Evolutionary conservation across 208 protist species (phyloP), one percentile per base, ranked within the genome.

Genomic region (Leptomonas pyrrhocoris): DNA sequence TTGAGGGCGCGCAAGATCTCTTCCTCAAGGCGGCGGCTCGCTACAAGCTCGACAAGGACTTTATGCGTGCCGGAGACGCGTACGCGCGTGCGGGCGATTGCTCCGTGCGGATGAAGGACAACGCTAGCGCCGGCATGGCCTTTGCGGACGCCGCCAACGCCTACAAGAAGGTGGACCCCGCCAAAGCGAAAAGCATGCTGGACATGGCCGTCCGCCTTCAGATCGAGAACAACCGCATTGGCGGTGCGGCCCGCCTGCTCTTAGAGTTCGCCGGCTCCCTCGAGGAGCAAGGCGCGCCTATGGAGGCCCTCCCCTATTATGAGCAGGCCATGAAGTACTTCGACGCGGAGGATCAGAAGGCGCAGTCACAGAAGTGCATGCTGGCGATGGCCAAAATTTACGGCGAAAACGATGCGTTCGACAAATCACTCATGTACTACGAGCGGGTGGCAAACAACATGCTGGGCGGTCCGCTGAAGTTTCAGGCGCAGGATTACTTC

Each of bases 401-500:
- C 69, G 89, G 82, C 43, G 79, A 88, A 53, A 81, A 88, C 28
- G 86, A 93, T 63, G 61, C 86, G 34, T 97, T 87, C 74, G 89
- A 89, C 48, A 85, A 94, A 73, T 80, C 90, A 13, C 74, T 96
- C 61, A 79, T 81, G 67, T 83, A 88, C 57, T 97, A 90, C 76
- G 94, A 97, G 74, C 80, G 81, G 36, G 63, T 89, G 30, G 89
- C 83, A 7, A 82, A 76, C 58, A 73, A 75, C 42, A 87, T 84
- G 77, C 68, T 96, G n/a, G 82, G 79, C 18, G 86, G 90, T 9
- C 83, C 89, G 11, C 73, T 96, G 51, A 94, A 92, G 68, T 88
- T 86, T 46, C 85, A 94, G 55, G 94, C 90, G 21, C 90, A 95
- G 80, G 91, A 97, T 40, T 93, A 87, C 77, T 94, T 89, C 62